Evolutionary conservation across 371 early-diverging fungal genomes (phyloP), one percentile per base, ranked within the genome.

Genomic region (Dinochytrium kinnereticum): DNA sequence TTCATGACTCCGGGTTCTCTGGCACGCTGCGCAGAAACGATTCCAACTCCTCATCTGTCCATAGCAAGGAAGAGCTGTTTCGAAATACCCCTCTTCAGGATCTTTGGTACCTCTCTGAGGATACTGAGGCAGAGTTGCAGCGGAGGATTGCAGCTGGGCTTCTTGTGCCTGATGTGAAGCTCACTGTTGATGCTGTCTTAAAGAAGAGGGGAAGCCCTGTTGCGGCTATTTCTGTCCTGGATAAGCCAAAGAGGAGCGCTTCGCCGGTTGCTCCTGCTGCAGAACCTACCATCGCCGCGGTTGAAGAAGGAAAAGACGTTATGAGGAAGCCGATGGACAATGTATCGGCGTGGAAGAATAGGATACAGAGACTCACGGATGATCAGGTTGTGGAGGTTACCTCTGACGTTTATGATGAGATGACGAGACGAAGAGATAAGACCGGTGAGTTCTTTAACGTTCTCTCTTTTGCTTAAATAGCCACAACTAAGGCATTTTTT

Each of bases 301-400:
- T 44, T 7, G 28, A 44, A 49, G 71, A 59, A n/a, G 26, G n/a
- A 17, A 49, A 44, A 30, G 28, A 26, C 40, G 71, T 24, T 30
- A 61, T 31, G 15, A 64, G 39, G 59, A 61, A 64, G 64, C 61
- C 69, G 34, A n/a, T 55, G n/a, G 75, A 31, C 10, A 76, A 76
- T 49, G 76, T 69, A 38, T 31, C 61, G 30, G 76, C 69, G 2
- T 76, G 76, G 76, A 21, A 72, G 51, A 28, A 10, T 1, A 38
- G 72, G 55, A 72, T 76, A 44, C 40, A 39, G 38, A 71, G 69
- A 50, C 44, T 76, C 2, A 44, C 72, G 15, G 68, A 76, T 39
- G 76, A 76, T 34, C 76, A 76, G 57, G 31, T 76, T 39, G 69
- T 64, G 26, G 76, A 76, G 51, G 76, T 76, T 13, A 71, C 72